Conservation (phyloP, 2,329 filamentous ascomycete species). For the Dothistroma septosporum region DNA sequence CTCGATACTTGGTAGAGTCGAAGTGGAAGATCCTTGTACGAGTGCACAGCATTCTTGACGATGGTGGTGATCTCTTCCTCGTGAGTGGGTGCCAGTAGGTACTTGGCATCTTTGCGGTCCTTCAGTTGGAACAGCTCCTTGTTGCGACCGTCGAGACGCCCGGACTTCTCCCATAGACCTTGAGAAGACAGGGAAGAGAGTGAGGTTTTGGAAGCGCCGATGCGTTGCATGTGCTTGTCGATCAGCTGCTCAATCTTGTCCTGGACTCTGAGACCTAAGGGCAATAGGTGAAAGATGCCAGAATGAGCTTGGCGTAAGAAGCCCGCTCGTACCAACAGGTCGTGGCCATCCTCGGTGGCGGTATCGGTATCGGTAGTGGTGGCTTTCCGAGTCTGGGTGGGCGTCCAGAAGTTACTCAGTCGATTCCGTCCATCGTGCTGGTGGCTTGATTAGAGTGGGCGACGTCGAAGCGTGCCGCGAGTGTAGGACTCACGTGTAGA, state of each 20-base stretch:
- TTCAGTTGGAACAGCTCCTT: constrained; percentile 70
- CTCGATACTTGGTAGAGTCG: constrained; percentile 87
- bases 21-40: constrained; percentile 81
- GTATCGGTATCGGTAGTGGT: constrained; percentile 46
- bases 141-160: constrained; percentile 59
- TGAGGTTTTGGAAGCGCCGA: constrained; percentile 73
- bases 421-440: constrained; percentile 56
- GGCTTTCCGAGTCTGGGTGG: constrained; percentile 46
- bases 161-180: constrained; percentile 75
- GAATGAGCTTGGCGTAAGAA: constrained; percentile 66
- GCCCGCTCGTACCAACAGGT: constrained; percentile 44
- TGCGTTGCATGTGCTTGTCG: constrained; percentile 77
- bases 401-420: constrained; percentile 74
- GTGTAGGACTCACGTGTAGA: constrained; percentile 12
- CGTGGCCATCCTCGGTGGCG: constrained; percentile 46
- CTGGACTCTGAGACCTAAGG: constrained; percentile 79
- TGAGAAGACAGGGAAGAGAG: constrained; percentile 84
- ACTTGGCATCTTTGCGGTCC: constrained; percentile 71
- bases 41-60: constrained; percentile 67
- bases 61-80: constrained; percentile 92
- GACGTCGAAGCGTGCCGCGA: neutral
- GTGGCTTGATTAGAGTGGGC: constrained; percentile 1
- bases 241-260: constrained; percentile 81
- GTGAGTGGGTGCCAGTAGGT: constrained; percentile 85
- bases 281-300: constrained; percentile 88